Evolutionary conservation across 2,329 filamentous ascomycete genomes (phyloP).

Genomic region (Fusarium nurragi): DNA sequence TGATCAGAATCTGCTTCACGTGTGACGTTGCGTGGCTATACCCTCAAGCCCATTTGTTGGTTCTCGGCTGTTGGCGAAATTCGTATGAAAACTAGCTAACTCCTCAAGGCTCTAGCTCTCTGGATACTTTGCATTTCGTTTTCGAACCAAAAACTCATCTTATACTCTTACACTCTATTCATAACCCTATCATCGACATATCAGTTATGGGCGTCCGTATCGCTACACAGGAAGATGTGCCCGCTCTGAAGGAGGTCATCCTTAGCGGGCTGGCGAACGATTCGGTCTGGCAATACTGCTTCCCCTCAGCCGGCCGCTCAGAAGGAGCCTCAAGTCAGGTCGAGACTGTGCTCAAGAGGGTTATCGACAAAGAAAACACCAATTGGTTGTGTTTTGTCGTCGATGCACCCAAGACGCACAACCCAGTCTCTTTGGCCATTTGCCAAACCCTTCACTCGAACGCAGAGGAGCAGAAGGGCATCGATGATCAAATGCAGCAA

Average conservation of each 20-base stretch:
- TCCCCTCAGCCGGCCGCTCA: constrained; percentile 9
- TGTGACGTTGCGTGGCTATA: constrained; percentile 38
- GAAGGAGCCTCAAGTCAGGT: constrained; percentile 18
- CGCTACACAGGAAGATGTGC: constrained; percentile 27
- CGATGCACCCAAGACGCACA: constrained; percentile 30
- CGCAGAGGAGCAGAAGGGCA: constrained; percentile 15
- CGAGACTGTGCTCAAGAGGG: constrained; percentile 14
- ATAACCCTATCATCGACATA: not conserved
- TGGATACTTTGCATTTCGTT: not conserved
- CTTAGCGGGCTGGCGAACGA: constrained; percentile 27
- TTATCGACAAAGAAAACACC: constrained; percentile 19
- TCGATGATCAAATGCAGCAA: constrained; percentile 23
- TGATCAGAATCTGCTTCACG: constrained; percentile 23
- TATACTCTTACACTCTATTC: not conserved
- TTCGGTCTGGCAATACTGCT: constrained; percentile 32
- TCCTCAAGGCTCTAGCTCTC: not conserved
- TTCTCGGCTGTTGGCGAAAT: constrained; percentile 7
- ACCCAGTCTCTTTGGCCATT: constrained; percentile 24
- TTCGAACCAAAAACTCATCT: not conserved
- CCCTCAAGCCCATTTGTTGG: constrained; percentile 20
- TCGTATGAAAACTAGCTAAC: constrained; percentile 14
- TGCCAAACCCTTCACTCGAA: constrained; percentile 24
- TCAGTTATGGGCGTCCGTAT: constrained; percentile 28
- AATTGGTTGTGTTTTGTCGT: constrained; percentile 30
- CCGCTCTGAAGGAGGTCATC: constrained; percentile 30